These are phyloP conservation scores for Zychaea mexicana DNA, from an alignment of 371 early-diverging fungal species.

Conservation along the genomic window DNA sequence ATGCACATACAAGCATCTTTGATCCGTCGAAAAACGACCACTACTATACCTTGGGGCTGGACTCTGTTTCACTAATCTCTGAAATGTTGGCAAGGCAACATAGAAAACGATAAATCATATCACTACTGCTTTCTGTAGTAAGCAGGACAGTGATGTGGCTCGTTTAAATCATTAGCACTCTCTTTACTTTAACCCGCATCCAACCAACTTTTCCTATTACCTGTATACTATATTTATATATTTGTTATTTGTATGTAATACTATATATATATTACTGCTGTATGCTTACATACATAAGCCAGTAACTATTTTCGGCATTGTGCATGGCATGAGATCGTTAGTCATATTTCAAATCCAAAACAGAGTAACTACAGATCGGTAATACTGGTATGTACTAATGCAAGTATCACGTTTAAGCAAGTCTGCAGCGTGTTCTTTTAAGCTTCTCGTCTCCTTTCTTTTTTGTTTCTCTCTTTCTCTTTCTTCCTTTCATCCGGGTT, in stretches of 20 bases:
- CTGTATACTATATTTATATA: background rate
- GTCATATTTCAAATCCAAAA: background rate
- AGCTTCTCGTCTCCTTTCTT: background rate
- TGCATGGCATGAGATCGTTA: background rate
- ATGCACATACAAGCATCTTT: slow-evolving; percentile 62
- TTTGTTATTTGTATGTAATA: background rate
- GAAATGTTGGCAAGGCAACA: slow-evolving; percentile 43
- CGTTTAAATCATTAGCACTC: too few relatives aligned
- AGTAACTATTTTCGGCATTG: background rate
- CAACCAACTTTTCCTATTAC: background rate
- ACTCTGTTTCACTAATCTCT: slow-evolving; percentile 42
- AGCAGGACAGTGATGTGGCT: too few relatives aligned
- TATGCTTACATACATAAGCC: background rate
- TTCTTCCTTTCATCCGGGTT: background rate
- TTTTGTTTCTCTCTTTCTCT: slow-evolving; percentile 4
- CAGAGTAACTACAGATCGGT: too few relatives aligned
- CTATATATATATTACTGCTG: background rate
- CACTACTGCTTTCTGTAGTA: too few relatives aligned
- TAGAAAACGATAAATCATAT: background rate
- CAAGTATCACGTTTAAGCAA: slow-evolving; percentile 1
- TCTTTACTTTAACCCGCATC: too few relatives aligned
- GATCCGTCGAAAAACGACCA: slow-evolving; percentile 49
- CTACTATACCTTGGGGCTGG: slow-evolving; percentile 54
- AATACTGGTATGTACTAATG: too few relatives aligned
- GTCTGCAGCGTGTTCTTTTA: background rate